phyloP scores from a whole-genome alignment of 805 yeast genomes.

The Sungouiozyma ichnusensis region DNA sequence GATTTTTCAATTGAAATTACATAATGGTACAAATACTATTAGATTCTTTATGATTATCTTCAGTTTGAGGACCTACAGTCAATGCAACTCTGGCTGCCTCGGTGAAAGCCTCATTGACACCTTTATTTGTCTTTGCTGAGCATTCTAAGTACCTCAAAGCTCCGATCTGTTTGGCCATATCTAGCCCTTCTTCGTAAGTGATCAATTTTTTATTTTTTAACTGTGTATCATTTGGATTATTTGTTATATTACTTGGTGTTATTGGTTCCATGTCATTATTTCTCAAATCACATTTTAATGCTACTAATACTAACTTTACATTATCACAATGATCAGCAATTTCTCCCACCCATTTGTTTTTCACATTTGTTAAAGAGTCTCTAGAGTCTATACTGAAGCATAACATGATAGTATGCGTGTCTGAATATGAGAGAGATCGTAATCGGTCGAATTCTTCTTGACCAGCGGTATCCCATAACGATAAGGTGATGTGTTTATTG shows the following conservation, averaged over 20 bases:
- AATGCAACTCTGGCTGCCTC: constrained; percentile 97
- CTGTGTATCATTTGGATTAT: constrained; percentile 21
- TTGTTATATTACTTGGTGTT: constrained; percentile 21
- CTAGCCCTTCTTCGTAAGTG: constrained; percentile 85
- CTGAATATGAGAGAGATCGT: constrained; percentile 85
- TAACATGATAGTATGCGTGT: constrained; percentile 93
- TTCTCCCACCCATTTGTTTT: constrained; percentile 94
- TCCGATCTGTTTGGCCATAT: constrained; percentile 85
- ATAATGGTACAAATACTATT: constrained; percentile 32
- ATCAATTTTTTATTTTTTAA: constrained; percentile 44
- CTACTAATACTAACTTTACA: constrained; percentile 85
- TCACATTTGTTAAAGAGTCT: constrained; percentile 90
- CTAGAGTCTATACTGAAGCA: constrained; percentile 91
- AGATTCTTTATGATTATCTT: constrained; percentile 28
- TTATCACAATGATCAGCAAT: constrained; percentile 96
- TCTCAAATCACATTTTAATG: constrained; percentile 88
- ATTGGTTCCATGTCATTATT: constrained; percentile 44
- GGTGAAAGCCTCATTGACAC: constrained; percentile 98
- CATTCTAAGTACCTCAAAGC: constrained; percentile 93
- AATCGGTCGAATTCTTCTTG: constrained; percentile 96
- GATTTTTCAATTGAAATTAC: constrained; percentile 18
- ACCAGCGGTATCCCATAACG: constrained; percentile 98
- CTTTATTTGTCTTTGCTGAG: constrained; percentile 90
- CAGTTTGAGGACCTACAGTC: constrained; percentile 68
- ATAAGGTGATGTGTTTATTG: constrained; percentile 81